These are phyloP conservation scores for Megacollybia platyphylla DNA, from an alignment of 1,284 basidiomycete genomes.

Conservation along the genomic window DNA sequence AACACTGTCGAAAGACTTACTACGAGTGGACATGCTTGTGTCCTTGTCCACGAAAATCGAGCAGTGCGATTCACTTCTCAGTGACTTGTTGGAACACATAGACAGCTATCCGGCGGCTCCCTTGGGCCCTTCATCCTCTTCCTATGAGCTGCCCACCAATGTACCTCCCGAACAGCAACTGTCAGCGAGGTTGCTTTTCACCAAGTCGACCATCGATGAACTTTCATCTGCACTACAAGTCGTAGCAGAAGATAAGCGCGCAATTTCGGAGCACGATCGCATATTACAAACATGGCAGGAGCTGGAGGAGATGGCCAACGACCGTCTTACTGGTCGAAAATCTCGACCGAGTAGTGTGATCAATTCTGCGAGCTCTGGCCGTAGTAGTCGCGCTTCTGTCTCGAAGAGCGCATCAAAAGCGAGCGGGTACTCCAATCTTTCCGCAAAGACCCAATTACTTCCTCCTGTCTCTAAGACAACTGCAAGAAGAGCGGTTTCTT, in stretches of 20 bases:
- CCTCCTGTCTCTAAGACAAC: conserved; percentile 20
- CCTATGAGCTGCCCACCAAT: conserved; percentile 23
- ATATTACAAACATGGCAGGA: conserved; percentile 69
- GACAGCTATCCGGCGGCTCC: conserved; percentile 61
- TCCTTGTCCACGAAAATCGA: conserved; percentile 33
- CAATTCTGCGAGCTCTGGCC: conserved; percentile 41
- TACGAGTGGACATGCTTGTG: conserved; percentile 38
- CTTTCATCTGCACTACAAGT: conserved; percentile 26
- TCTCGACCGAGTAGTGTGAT: conserved; percentile 54
- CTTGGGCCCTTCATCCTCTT: conserved; percentile 34
- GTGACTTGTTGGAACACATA: conserved; percentile 70
- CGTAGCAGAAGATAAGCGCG: conserved; percentile 44
- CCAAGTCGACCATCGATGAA: conserved; percentile 32
- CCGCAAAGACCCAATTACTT: conserved; percentile 35
- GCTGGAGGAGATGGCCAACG: conserved; percentile 65
- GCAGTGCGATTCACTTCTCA: conserved; percentile 60
- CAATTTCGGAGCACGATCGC: conserved; percentile 42
- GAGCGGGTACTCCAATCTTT: conserved; percentile 42
- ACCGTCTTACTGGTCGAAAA: conserved; percentile 43
- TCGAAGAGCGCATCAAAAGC: conserved; percentile 19
- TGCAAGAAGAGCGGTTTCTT: conserved; percentile 35
- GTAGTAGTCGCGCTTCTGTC: conserved; percentile 37
- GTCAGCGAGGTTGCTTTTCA: conserved; percentile 46
- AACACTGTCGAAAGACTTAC: conserved; percentile 18
- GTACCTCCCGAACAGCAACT: conserved; percentile 53